These are phyloP conservation scores for Colletotrichum ledebouriae DNA, from an alignment of 2,329 filamentous ascomycete genomes.

Conservation along the genomic window DNA sequence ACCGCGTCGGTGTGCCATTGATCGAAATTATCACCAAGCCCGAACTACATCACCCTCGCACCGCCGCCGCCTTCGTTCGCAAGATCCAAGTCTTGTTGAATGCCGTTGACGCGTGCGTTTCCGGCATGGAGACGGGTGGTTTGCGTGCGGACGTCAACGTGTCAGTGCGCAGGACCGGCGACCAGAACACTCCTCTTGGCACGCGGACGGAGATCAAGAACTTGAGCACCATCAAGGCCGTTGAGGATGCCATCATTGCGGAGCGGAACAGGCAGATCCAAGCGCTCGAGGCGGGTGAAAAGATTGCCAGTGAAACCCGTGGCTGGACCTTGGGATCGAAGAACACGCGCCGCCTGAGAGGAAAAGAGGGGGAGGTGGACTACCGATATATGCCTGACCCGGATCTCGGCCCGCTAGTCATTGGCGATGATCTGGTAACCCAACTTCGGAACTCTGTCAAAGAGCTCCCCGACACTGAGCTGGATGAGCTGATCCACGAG, in stretches of 20 bases:
- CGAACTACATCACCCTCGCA: slow-evolving; percentile 87
- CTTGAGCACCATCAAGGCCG: slow-evolving; percentile 91
- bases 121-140: slow-evolving; percentile 94
- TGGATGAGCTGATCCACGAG: slow-evolving; percentile 70
- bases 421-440: slow-evolving; percentile 77
- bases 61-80: slow-evolving; percentile 87
- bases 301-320: slow-evolving; percentile 86
- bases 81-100: slow-evolving; percentile 88
- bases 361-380: slow-evolving; percentile 97
- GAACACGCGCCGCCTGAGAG: slow-evolving; percentile 84
- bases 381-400: slow-evolving; percentile 99
- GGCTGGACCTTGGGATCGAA: slow-evolving; percentile 91
- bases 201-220: slow-evolving; percentile 98
- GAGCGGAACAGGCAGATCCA: slow-evolving; percentile 91
- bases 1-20: slow-evolving; percentile 89
- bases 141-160: slow-evolving; percentile 96
- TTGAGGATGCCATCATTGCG: slow-evolving; percentile 93
- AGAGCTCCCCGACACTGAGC: slow-evolving; percentile 77
- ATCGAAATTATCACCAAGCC: slow-evolving; percentile 96
- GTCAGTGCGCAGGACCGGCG: slow-evolving; percentile 77
- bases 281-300: slow-evolving; percentile 80
- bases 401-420: slow-evolving; percentile 84
- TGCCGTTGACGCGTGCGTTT: slow-evolving; percentile 85
- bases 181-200: slow-evolving; percentile 68
- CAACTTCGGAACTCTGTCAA: slow-evolving; percentile 75